phyloP scores from a whole-genome alignment of 2,329 filamentous ascomycete genomes.

The Fusarium nanum region DNA sequence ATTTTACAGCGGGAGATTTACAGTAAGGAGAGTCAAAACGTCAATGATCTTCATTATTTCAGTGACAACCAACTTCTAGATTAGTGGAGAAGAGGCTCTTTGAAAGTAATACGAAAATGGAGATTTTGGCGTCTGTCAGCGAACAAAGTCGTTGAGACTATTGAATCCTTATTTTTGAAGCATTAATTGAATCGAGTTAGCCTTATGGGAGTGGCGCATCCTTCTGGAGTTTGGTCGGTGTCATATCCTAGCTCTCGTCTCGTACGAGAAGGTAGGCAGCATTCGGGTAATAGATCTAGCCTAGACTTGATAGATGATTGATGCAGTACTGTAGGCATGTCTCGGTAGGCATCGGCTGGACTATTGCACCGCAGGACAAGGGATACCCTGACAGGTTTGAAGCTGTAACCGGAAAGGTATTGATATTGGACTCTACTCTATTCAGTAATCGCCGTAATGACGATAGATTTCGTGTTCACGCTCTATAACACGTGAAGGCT shows the following conservation, averaged over 20 bases:
- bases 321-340: background rate
- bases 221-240: background rate
- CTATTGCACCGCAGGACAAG: background rate
- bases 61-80: background rate
- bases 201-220: conserved; percentile 13
- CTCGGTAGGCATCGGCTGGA: background rate
- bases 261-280: background rate
- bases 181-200: conserved; percentile 10
- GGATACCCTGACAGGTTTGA: background rate
- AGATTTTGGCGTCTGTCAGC: conserved; percentile 5
- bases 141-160: conserved; percentile 11
- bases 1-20: conserved; percentile 1
- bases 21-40: background rate
- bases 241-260: conserved; percentile 16
- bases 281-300: conserved; percentile 1
- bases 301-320: background rate
- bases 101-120: background rate
- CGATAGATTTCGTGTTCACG: background rate
- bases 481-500: background rate
- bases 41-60: background rate
- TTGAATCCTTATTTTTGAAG: conserved; percentile 14
- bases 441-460: background rate
- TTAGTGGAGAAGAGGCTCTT: conserved; percentile 4
- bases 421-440: background rate
- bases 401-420: background rate